Conservation (phyloP, 257 asterid species). For the Osmanthus fragrans region DNA sequence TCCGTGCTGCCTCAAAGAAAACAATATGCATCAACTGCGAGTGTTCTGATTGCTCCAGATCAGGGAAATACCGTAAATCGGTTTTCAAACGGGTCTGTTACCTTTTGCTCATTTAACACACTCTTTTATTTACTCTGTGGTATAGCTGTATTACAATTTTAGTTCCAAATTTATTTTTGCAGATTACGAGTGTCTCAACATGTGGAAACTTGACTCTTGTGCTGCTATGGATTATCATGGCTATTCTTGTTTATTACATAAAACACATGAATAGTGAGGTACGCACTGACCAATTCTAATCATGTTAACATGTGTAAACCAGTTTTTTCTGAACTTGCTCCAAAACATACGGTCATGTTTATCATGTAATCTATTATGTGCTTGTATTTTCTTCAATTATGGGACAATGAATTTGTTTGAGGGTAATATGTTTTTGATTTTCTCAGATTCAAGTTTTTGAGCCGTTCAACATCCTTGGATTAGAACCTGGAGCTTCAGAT, state of each 20-base stretch:
- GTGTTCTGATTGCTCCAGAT: slow-evolving; percentile 73
- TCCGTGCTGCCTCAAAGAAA: slow-evolving; percentile 69
- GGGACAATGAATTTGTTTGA: not conserved
- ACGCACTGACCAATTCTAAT: slow-evolving; percentile 10
- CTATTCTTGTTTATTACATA: slow-evolving; percentile 62
- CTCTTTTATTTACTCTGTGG: slow-evolving; percentile 11
- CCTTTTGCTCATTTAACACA: slow-evolving; percentile 5
- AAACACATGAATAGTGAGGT: slow-evolving; percentile 84
- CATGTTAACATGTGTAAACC: slow-evolving; percentile 15
- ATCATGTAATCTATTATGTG: not conserved
- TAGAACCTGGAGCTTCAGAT: slow-evolving; percentile 84
- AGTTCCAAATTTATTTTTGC: slow-evolving; percentile 25
- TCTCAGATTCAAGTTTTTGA: slow-evolving; percentile 82
- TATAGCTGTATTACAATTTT: slow-evolving; percentile 9
- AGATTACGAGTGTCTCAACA: slow-evolving; percentile 63
- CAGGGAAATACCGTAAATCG: slow-evolving; percentile 78
- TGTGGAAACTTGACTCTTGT: slow-evolving; percentile 73
- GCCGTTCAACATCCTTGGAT: slow-evolving; percentile 90
- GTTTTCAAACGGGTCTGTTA: slow-evolving; percentile 49
- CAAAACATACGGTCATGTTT: not conserved
- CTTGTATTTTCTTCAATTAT: not conserved
- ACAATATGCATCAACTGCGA: slow-evolving; percentile 67
- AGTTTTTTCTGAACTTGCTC: not conserved
- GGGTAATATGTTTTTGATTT: slow-evolving; percentile 11
- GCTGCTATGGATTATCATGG: slow-evolving; percentile 80